Percentiles rank a stretch among this genome's conserved stretches.
phyloP scores from a whole-genome alignment of 805 yeast genomes.

The Jamesozyma spencerorum region DNA sequence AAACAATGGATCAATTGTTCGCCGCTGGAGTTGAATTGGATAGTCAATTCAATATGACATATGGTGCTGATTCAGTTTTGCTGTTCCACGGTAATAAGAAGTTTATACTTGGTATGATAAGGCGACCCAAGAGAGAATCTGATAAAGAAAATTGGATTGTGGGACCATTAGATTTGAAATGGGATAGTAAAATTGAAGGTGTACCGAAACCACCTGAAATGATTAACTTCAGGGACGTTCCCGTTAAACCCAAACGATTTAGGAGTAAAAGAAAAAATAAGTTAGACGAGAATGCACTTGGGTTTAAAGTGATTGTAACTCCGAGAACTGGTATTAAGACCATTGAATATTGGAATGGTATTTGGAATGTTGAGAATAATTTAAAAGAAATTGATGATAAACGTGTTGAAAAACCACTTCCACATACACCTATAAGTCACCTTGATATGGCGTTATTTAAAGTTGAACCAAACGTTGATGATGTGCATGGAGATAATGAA shows the following conservation, averaged over 20 bases:
- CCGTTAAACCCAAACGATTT: background rate
- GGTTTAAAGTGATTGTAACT: constrained; percentile 9
- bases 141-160: constrained; percentile 4
- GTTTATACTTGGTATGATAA: constrained; percentile 11
- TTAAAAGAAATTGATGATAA: background rate
- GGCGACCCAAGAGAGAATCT: background rate
- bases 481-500: background rate
- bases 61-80: constrained; percentile 4
- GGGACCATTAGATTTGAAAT: constrained; percentile 6
- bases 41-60: background rate
- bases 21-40: too few species aligned
- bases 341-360: constrained; percentile 5
- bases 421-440: background rate
- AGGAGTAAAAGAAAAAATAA: background rate
- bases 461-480: background rate
- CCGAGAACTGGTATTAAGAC: constrained; percentile 2
- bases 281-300: background rate
- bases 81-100: constrained; percentile 21
- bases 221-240: background rate
- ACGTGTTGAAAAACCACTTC: constrained; percentile 1
- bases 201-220: constrained; percentile 4
- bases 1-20: background rate
- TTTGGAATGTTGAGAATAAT: constrained; percentile 2
- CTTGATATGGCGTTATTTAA: constrained; percentile 5
- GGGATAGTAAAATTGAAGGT: background rate